Base-by-base conservation (phyloP, 129 eudicot genomes). In the Saussurea involucrata region DNA sequence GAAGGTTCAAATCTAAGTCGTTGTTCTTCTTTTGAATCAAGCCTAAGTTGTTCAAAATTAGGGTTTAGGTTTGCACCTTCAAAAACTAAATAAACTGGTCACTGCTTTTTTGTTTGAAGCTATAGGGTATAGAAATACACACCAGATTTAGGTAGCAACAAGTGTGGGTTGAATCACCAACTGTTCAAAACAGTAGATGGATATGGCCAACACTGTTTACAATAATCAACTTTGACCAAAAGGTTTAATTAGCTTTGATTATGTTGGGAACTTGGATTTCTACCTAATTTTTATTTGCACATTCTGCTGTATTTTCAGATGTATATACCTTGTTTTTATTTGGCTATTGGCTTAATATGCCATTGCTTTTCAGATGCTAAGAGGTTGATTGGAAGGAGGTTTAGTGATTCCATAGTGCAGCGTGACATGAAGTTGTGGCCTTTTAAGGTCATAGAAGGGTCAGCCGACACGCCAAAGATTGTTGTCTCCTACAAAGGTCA, bases 401-500 rank as follows among this genome's bases (percentile, higher is more conserved):
- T 18, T 9, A 73, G 77, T 20, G 77, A 73, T 24, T 12, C 65
- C 18, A 21, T 10, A 57, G 77, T 73, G 27, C 77, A 73, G 11
- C 21, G 1, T 10, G 68, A 73, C 53, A 73, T 73, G 32, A 73
- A 73, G 27, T 57, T 73, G 20, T 73, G 77, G 77, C 77, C 77
- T 10, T 73, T 66, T 44, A 76, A 32, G 42, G 77, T 73, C 68
- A 32, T 20, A 28, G 6, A 57, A 10, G 77, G 77, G 68, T 24
- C 77, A 0, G 21, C 7, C 3, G 68, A 73, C 77, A 73, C 17
- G 15, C 80, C 80, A 49, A 67, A 49, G 66, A 67, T 67, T 67
- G 74, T 76, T 28, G 80, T 76, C 4, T 11, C 80, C 74, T 76
- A 76, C 75, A 77, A 68, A 22, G 81, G 81, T 68, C 68, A 77